Evolutionary conservation across 805 yeast genomes (phyloP).

Genomic region (Tetrapisispora namnaoensis): DNA sequence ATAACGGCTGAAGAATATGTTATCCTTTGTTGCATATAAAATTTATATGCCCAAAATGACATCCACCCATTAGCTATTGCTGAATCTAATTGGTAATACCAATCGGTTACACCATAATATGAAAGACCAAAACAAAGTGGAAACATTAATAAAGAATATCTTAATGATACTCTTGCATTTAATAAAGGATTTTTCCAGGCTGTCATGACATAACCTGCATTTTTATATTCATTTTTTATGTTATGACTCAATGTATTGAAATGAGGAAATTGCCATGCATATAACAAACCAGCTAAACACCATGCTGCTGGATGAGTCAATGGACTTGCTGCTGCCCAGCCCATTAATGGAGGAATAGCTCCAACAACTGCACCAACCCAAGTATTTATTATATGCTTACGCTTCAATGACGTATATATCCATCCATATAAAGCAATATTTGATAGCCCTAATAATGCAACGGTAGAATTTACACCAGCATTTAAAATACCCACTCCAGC

Average conservation of each 20-base stretch:
- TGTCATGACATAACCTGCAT: constrained; percentile 96
- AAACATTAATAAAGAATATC: constrained; percentile 88
- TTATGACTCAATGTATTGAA: constrained; percentile 87
- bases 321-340: constrained; percentile 91
- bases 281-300: constrained; percentile 81
- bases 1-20: constrained; percentile 39
- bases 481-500: constrained; percentile 61
- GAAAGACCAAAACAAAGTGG: constrained; percentile 81
- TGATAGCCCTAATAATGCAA: constrained; percentile 66
- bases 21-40: constrained; percentile 73
- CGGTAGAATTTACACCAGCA: constrained; percentile 78
- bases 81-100: constrained; percentile 72
- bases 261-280: constrained; percentile 99
- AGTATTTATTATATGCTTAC: constrained; percentile 77
- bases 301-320: constrained; percentile 85
- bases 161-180: constrained; percentile 85
- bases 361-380: constrained; percentile 99
- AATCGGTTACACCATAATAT: constrained; percentile 73
- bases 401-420: constrained; percentile 82
- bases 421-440: constrained; percentile 83
- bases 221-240: constrained; percentile 75
- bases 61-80: constrained; percentile 80
- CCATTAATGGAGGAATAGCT: constrained; percentile 97
- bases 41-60: constrained; percentile 63
- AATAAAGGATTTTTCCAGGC: constrained; percentile 85